Base-by-base conservation (phyloP, 2,329 filamentous ascomycete genomes). In the Colletotrichum tofieldiae region DNA sequence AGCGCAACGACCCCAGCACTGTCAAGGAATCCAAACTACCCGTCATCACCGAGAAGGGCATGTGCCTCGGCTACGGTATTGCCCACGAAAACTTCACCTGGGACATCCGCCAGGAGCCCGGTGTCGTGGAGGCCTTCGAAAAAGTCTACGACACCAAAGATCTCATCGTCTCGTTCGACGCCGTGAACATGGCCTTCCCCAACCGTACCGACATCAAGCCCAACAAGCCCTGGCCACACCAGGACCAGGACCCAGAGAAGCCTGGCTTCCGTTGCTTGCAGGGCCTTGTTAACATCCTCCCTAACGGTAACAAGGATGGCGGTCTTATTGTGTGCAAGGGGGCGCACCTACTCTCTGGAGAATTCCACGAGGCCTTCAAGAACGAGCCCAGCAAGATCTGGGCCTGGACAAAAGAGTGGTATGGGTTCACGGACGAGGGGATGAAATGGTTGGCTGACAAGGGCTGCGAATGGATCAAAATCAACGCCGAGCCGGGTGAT, bases 1-100 rank as follows among this genome's bases (percentile, higher is more conserved):
- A 75, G 76, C 67, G 84, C 80, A 39, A 80, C 80, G 76, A 82
- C 77, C 71, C 84, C 81, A 73, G 80, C 78, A 77, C 84, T 81
- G 45, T 81, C 77, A 52, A 75, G 32, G 72, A 73, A 60, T 80
- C 83, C 8, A 80, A 74, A 59, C 66, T 68, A 26, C 59, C 66
- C 41, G 51, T 68, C 66, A 68, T 65, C 59, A 58, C 41, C 18
- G 66, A 64, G 49, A 68, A 68, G 66, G 66, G 66, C 39, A 68
- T 65, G 59, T 64, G 58, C 51, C 51, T 68, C 20, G 65, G 65
- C 55, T 67, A 67, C 65, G 65, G 65, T 45, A 41, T 67, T 23
- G 65, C 65, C 8, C 65, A 67, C 65, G 65, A 67, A 35, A 43
- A 26, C 55, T 67, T 67, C 55, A 54, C 65, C 55, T 67, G 65